Evolutionary conservation across 441 rosid genomes (phyloP).

Genomic region (Biscutella auriculata): DNA sequence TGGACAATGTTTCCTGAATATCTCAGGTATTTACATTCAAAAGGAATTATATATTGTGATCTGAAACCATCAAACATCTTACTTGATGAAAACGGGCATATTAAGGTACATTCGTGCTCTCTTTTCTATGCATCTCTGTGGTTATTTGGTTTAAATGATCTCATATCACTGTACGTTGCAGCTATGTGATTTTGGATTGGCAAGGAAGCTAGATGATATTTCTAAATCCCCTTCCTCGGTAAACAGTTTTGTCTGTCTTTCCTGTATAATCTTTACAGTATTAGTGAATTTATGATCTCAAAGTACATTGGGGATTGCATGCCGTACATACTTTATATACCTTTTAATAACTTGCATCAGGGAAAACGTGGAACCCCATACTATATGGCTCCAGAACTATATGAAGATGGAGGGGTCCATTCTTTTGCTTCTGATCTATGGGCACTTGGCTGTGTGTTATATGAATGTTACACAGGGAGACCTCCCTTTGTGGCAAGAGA

Average conservation of each 20-base stretch:
- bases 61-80: slow-evolving; percentile 91
- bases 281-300: slow-evolving; percentile 1
- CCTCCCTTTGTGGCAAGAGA: slow-evolving; percentile 87
- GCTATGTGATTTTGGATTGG: slow-evolving; percentile 95
- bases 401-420: slow-evolving; percentile 94
- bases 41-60: slow-evolving; percentile 87
- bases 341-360: slow-evolving; percentile 41
- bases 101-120: slow-evolving; percentile 44
- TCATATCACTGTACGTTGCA: slow-evolving; percentile 29
- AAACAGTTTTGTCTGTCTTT: slow-evolving; percentile 14
- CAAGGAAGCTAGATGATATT: slow-evolving; percentile 70
- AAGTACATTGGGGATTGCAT: background rate
- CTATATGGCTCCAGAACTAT: slow-evolving; percentile 98
- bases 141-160: slow-evolving; percentile 3
- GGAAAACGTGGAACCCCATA: slow-evolving; percentile 96
- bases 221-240: slow-evolving; percentile 67
- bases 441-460: slow-evolving; percentile 96
- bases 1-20: slow-evolving; percentile 10
- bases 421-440: slow-evolving; percentile 96
- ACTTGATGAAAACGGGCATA: slow-evolving; percentile 81
- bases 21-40: slow-evolving; percentile 71
- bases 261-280: background rate
- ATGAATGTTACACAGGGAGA: slow-evolving; percentile 81
- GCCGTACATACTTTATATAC: background rate
- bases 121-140: background rate